Conservation (phyloP, 495 filamentous ascomycete genomes). For the Lasiosphaeris hirsuta region DNA sequence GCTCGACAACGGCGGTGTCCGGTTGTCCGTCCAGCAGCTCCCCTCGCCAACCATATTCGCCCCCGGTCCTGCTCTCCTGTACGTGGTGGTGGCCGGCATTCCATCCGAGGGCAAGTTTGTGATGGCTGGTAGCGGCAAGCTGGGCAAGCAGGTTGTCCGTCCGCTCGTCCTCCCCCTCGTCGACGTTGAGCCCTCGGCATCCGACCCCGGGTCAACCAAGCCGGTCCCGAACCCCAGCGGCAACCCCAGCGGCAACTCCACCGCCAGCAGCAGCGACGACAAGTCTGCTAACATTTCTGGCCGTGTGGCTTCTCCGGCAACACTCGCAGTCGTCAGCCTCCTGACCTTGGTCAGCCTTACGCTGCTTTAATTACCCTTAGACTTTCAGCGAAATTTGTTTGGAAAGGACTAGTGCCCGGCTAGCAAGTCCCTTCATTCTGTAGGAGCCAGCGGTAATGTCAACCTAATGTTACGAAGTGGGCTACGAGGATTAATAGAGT, state of each 20-base stretch:
- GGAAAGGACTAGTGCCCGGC: too few relatives aligned
- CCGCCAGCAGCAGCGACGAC: not conserved
- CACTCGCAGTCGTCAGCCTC: not conserved
- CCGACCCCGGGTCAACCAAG: not conserved
- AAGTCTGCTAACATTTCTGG: slow-evolving; percentile 2
- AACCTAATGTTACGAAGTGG: too few relatives aligned
- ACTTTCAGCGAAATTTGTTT: too few relatives aligned
- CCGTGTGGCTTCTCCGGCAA: not conserved
- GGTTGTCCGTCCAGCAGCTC: slow-evolving; percentile 5
- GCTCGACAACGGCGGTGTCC: slow-evolving; percentile 5
- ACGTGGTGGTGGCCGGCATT: slow-evolving; percentile 8
- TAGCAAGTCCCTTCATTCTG: too few relatives aligned
- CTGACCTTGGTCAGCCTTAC: not conserved
- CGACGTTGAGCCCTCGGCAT: not conserved
- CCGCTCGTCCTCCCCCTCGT: slow-evolving; percentile 2
- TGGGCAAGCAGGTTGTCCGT: slow-evolving; percentile 1
- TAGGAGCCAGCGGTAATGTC: too few relatives aligned
- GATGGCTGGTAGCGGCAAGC: slow-evolving; percentile 7
- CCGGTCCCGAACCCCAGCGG: not conserved
- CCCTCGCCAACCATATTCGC: slow-evolving; percentile 8
- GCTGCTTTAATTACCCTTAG: not conserved
- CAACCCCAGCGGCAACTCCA: not conserved
- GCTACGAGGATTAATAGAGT: too few relatives aligned
- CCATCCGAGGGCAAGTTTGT: slow-evolving; percentile 12
- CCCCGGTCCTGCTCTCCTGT: slow-evolving; percentile 7